A percentile compares a stretch with the other conserved stretches of the same genome.
Conservation (phyloP, 148 eudicot genomes). For the Fagopyrum tataricum region DNA sequence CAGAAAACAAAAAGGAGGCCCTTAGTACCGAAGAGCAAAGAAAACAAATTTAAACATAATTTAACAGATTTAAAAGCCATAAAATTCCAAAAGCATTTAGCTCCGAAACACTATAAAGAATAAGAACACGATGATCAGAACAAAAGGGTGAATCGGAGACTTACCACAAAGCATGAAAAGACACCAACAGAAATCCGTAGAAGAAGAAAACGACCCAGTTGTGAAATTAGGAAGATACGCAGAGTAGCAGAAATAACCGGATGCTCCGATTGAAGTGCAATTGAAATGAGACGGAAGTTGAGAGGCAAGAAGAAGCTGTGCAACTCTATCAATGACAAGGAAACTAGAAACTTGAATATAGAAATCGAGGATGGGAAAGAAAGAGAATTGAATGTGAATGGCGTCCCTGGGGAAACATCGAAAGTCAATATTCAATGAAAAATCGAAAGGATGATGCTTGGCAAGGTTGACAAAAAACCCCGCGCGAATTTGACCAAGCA, state of each 20-base stretch:
- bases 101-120: background rate
- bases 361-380: background rate
- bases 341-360: background rate
- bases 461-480: background rate
- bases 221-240: background rate
- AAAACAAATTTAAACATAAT: too few relatives aligned
- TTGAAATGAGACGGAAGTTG: background rate
- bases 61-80: too few relatives aligned
- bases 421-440: background rate
- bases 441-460: background rate
- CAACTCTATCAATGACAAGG: background rate
- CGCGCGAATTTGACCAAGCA: background rate
- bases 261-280: background rate
- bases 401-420: background rate
- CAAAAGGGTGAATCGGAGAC: background rate
- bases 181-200: background rate
- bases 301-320: slow-evolving; percentile 1
- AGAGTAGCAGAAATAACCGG: background rate
- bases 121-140: background rate
- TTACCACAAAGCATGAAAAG: background rate
- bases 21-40: too few relatives aligned
- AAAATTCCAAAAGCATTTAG: background rate
- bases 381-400: slow-evolving; percentile 5
- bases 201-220: background rate
- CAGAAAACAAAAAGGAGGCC: too few relatives aligned